phyloP scores from a whole-genome alignment of 331 rosid genomes.

The Malus hybrid region DNA sequence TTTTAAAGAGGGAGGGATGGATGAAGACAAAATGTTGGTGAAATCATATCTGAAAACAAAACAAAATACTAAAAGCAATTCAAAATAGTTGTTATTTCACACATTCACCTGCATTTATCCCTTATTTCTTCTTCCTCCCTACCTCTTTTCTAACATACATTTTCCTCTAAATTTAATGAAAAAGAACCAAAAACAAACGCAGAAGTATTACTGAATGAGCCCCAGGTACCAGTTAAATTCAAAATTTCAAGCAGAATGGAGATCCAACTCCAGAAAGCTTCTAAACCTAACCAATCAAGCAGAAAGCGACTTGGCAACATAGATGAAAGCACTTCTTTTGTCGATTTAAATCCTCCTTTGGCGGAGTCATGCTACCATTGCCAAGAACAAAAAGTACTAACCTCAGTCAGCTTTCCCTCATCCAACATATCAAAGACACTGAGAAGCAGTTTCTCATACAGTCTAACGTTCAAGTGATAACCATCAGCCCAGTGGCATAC shows the following conservation, averaged over 20 bases:
- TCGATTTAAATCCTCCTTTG: constrained; percentile 12
- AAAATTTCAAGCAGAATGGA: background rate
- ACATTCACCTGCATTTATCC: background rate
- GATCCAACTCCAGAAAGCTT: background rate
- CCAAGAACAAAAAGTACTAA: constrained; percentile 36
- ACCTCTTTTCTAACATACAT: background rate
- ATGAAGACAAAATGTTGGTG: background rate
- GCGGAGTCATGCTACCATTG: constrained; percentile 2
- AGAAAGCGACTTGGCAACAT: background rate
- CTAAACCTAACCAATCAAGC: background rate
- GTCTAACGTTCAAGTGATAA: constrained; percentile 78
- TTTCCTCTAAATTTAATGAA: background rate
- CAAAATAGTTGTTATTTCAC: background rate
- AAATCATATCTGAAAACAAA: background rate
- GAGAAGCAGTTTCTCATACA: constrained; percentile 87
- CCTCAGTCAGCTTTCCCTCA: constrained; percentile 94
- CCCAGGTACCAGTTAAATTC: background rate
- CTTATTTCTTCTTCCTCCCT: background rate
- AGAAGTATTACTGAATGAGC: background rate
- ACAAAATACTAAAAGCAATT: background rate
- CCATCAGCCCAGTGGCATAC: constrained; percentile 99
- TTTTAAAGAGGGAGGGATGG: background rate
- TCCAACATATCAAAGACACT: constrained; percentile 96
- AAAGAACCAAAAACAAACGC: background rate
- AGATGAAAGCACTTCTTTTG: background rate